A percentile compares a stretch with the other conserved stretches of the same genome.
These are phyloP conservation scores for Tolypocladium ovalisporum DNA, from an alignment of 2,329 filamentous ascomycete species.

Conservation along the genomic window DNA sequence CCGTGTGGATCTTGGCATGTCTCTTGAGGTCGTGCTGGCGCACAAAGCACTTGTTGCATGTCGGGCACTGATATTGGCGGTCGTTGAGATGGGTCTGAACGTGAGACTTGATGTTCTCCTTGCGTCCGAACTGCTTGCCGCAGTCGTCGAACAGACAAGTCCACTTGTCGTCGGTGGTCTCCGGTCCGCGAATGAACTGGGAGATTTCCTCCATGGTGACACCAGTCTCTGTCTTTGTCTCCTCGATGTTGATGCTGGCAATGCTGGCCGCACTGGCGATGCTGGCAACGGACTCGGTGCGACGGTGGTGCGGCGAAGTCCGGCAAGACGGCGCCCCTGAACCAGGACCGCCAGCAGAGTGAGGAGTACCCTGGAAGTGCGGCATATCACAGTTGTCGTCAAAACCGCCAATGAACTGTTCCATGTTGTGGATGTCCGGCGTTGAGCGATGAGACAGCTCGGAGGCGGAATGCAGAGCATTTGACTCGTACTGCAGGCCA, in stretches of 20 bases:
- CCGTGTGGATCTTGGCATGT: slow-evolving; percentile 94
- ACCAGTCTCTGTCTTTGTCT: slow-evolving; percentile 65
- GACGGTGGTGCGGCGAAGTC: slow-evolving; percentile 30
- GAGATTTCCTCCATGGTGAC: slow-evolving; percentile 79
- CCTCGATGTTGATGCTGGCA: slow-evolving; percentile 52
- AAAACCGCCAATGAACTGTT: slow-evolving; percentile 30
- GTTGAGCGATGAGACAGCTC: slow-evolving; percentile 41
- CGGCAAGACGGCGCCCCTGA: slow-evolving; percentile 10
- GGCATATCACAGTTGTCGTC: slow-evolving; percentile 31
- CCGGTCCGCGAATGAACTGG: slow-evolving; percentile 61
- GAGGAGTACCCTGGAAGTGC: slow-evolving; percentile 6
- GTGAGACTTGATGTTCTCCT: slow-evolving; percentile 98
- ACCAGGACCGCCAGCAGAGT: slow-evolving; percentile 8
- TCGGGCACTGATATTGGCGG: slow-evolving; percentile 86
- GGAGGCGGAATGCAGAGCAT: slow-evolving; percentile 26
- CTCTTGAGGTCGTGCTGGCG: slow-evolving; percentile 95
- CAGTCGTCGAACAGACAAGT: slow-evolving; percentile 68
- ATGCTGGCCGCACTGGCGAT: slow-evolving; percentile 48
- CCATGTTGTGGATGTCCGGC: slow-evolving; percentile 37
- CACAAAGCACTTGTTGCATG: slow-evolving; percentile 92
- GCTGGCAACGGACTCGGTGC: slow-evolving; percentile 50
- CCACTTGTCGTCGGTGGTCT: slow-evolving; percentile 67
- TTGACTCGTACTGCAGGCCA: slow-evolving; percentile 18
- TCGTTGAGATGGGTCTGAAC: slow-evolving; percentile 97
- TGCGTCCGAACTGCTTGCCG: slow-evolving; percentile 84